phyloP scores from a whole-genome alignment of 441 rosid species.

The Dalechampia spathulata region DNA sequence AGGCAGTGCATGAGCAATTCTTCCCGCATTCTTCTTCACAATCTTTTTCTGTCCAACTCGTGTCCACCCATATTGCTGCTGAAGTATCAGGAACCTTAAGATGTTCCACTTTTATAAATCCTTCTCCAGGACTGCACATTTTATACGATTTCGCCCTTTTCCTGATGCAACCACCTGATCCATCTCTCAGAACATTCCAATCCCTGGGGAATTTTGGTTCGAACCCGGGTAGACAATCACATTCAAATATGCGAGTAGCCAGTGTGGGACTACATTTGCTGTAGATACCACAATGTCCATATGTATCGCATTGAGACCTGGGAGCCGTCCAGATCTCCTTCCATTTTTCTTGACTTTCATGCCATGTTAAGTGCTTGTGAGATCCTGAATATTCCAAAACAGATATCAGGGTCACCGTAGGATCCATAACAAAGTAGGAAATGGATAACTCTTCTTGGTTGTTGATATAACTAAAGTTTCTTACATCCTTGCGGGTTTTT shows the following conservation, averaged over 20 bases:
- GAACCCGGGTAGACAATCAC: conserved; percentile 20
- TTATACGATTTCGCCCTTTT: background rate
- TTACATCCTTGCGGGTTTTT: background rate
- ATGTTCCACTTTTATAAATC: background rate
- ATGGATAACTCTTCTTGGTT: conserved; percentile 8
- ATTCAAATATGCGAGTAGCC: conserved; percentile 1
- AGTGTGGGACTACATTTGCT: background rate
- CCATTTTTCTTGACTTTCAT: conserved; percentile 8
- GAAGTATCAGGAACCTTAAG: background rate
- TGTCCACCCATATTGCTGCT: background rate
- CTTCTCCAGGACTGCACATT: background rate
- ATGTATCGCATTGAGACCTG: background rate
- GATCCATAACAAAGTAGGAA: background rate
- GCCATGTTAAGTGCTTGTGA: conserved; percentile 9
- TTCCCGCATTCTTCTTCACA: background rate
- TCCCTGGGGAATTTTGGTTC: conserved; percentile 2
- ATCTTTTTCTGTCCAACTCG: background rate
- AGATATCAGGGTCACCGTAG: background rate
- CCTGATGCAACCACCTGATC: background rate
- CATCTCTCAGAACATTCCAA: conserved; percentile 7
- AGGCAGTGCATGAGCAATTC: background rate
- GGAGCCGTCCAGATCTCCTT: conserved; percentile 1
- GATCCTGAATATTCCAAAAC: conserved; percentile 1
- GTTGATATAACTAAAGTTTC: background rate
- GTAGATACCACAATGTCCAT: conserved; percentile 19